phyloP scores from a whole-genome alignment of 306 rosid species.

The Clitoria ternatea region DNA sequence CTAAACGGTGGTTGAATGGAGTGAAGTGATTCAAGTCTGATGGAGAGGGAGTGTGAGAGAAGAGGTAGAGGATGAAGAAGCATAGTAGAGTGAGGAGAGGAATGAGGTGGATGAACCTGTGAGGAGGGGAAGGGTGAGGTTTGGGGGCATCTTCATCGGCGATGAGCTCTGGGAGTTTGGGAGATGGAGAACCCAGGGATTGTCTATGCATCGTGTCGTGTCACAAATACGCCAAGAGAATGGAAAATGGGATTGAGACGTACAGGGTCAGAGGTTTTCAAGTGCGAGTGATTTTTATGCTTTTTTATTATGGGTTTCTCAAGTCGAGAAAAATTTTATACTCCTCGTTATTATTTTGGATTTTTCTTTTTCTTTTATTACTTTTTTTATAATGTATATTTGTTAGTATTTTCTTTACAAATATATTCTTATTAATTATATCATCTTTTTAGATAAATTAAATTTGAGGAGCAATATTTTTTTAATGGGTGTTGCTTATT shows the following conservation, averaged over 20 bases:
- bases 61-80: conserved; percentile 85
- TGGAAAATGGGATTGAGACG: conserved; percentile 4
- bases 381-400: too few species aligned
- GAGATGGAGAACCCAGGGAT: conserved; percentile 78
- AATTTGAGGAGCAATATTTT: too few species aligned
- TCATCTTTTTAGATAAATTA: too few species aligned
- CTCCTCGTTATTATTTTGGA: too few species aligned
- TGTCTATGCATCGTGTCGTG: conserved; percentile 85
- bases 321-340: too few species aligned
- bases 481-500: too few species aligned
- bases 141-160: conserved; percentile 46
- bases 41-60: conserved; percentile 86
- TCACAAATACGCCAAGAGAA: neutral
- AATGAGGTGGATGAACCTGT: conserved; percentile 73
- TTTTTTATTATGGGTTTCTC: too few species aligned
- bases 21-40: conserved; percentile 77
- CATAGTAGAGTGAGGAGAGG: conserved; percentile 83
- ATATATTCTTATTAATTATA: too few species aligned
- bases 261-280: neutral
- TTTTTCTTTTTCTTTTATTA: too few species aligned
- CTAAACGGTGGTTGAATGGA: conserved; percentile 38
- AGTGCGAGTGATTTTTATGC: neutral
- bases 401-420: too few species aligned
- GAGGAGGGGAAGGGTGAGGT: conserved; percentile 45
- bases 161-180: conserved; percentile 51